These are phyloP conservation scores for Pseudogymnoascus sp. DNA, from an alignment of 2,329 filamentous ascomycete genomes.

Conservation along the genomic window DNA sequence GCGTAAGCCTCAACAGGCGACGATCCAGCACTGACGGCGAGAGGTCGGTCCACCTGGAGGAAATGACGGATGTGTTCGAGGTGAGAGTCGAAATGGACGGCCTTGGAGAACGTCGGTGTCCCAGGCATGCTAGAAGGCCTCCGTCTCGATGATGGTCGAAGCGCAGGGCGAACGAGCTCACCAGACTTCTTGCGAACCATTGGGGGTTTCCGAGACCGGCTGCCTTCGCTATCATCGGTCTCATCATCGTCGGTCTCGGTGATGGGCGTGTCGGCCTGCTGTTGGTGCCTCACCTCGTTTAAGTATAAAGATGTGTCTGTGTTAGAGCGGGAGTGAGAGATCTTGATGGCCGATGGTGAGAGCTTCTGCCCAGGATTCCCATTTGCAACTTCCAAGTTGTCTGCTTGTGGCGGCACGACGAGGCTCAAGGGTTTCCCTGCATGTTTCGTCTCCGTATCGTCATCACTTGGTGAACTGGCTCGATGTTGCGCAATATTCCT, in stretches of 20 bases:
- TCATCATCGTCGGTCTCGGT: slow-evolving; percentile 53
- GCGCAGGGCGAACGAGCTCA: slow-evolving; percentile 85
- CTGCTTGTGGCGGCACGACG: slow-evolving; percentile 30
- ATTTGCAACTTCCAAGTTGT: slow-evolving; percentile 24
- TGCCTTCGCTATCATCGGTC: slow-evolving; percentile 39
- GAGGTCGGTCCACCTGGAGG: slow-evolving; percentile 81
- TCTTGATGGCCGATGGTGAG: slow-evolving; percentile 18
- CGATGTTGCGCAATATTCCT: slow-evolving; percentile 65
- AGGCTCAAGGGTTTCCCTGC: slow-evolving; percentile 23
- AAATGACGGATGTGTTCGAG: slow-evolving; percentile 96
- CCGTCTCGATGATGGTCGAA: slow-evolving; percentile 66
- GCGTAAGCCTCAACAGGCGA: slow-evolving; percentile 86
- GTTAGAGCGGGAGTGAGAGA: slow-evolving; percentile 23
- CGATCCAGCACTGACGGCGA: slow-evolving; percentile 91
- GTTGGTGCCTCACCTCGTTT: slow-evolving; percentile 15
- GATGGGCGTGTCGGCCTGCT: slow-evolving; percentile 30
- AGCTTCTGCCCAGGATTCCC: neutral
- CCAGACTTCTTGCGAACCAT: slow-evolving; percentile 98
- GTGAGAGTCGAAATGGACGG: slow-evolving; percentile 96
- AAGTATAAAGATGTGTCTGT: slow-evolving; percentile 42
- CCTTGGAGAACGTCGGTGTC: slow-evolving; percentile 90
- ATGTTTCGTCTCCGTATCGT: slow-evolving; percentile 16
- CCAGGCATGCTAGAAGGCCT: slow-evolving; percentile 95
- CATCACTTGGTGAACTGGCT: slow-evolving; percentile 43
- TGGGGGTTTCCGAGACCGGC: slow-evolving; percentile 65